Evolutionary conservation across 345 rosid species (phyloP).

Genomic region (Microthlaspi erraticum): DNA sequence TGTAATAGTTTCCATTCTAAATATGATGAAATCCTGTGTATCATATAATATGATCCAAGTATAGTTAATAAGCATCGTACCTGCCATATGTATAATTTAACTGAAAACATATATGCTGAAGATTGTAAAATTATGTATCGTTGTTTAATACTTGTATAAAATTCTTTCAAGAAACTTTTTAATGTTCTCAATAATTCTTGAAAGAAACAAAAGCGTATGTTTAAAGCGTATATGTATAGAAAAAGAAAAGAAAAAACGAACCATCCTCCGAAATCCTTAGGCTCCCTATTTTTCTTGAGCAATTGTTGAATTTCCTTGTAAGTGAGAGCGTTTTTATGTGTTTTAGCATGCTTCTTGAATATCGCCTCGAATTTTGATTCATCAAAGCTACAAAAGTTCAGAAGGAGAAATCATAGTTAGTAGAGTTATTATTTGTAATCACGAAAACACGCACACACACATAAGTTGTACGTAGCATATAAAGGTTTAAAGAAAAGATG

Average conservation of each 20-base stretch:
- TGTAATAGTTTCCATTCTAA: slow-evolving; percentile 65
- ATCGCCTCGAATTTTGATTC: slow-evolving; percentile 73
- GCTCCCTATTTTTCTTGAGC: slow-evolving; percentile 61
- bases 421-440: not conserved
- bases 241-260: slow-evolving; percentile 29
- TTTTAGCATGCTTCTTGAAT: slow-evolving; percentile 58
- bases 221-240: no score
- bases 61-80: not conserved
- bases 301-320: slow-evolving; percentile 49
- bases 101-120: not conserved
- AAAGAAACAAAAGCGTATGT: no score
- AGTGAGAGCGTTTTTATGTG: slow-evolving; percentile 54
- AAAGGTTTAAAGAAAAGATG: not conserved
- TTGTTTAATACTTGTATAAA: not conserved
- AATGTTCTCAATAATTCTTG: no score
- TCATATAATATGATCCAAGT: not conserved
- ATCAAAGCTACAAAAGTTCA: slow-evolving; percentile 56
- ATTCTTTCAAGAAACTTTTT: no score
- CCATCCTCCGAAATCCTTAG: slow-evolving; percentile 60
- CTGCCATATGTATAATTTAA: not conserved
- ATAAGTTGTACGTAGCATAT: not conserved
- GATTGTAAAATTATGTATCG: not conserved
- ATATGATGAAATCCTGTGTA: slow-evolving; percentile 57
- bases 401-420: not conserved
- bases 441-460: not conserved